These are phyloP conservation scores for Cyanophora paradoxa DNA, from an alignment of 78 protist species.

Conservation along the genomic window DNA sequence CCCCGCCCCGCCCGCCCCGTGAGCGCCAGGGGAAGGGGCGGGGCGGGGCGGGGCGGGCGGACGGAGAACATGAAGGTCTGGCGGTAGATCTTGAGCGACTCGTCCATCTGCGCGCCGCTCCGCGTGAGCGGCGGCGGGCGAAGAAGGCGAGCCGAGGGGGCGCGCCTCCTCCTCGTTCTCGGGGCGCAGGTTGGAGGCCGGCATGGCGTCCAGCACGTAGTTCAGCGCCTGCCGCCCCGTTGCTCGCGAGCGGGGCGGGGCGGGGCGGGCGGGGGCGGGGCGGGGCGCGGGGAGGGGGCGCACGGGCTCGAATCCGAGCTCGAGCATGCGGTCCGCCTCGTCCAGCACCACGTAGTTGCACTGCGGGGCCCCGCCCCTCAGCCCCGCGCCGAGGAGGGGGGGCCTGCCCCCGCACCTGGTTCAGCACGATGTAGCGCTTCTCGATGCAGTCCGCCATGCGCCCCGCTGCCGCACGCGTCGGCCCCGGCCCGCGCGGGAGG, in stretches of 20 bases:
- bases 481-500: background rate
- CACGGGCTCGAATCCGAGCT: slow-evolving; percentile 95
- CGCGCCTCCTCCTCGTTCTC: background rate
- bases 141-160: too few species aligned
- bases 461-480: slow-evolving; percentile 95
- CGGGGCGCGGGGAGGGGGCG: too few species aligned
- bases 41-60: slow-evolving; percentile 75
- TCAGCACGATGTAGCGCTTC: slow-evolving; percentile 70
- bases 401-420: slow-evolving; percentile 18
- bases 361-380: background rate
- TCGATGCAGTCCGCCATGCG: slow-evolving; percentile 86
- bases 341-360: slow-evolving; percentile 79
- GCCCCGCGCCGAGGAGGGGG: background rate
- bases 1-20: background rate
- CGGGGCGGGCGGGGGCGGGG: too few species aligned
- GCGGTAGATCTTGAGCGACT: slow-evolving; percentile 18
- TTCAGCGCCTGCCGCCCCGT: too few species aligned
- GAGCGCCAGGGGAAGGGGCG: background rate
- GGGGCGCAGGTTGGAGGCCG: slow-evolving; percentile 10
- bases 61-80: slow-evolving; percentile 95
- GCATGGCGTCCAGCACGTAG: slow-evolving; percentile 23
- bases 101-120: background rate
- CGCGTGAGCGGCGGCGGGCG: background rate
- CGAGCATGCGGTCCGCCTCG: slow-evolving; percentile 98
- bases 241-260: too few species aligned